Evolutionary conservation across 371 early-diverging fungal genomes (phyloP), one percentile per base, ranked within the genome.

Genomic region (Choanephora cucurbitarum): DNA sequence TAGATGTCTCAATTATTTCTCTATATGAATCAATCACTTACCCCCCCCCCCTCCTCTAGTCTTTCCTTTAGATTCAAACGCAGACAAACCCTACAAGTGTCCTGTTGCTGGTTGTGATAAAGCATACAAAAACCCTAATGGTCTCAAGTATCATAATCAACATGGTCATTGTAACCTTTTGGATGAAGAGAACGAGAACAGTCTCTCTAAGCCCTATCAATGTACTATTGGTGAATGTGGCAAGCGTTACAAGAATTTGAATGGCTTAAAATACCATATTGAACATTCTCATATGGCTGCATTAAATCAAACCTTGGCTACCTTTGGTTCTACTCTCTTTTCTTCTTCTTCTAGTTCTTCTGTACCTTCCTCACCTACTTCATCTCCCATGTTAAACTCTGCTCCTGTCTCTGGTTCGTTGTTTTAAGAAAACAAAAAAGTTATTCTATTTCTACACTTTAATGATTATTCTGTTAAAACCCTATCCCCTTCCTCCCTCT

Each of bases 71-170:
- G 67, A 68, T 52, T 31, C 60, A 9, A 72, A 74, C 41, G 73
- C 72, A 7, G 89, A 88, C 57, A 90, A 89, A 72, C 92, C 91
- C 18, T 87, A 90, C 79, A 86, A 88, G 23, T 97, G 98, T 73
- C 78, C 86, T n/a, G 83, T 95, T 9, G 67, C 72, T 13, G 92
- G 90, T n/a, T 99, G 99, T 70, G 91, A 91, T 56, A 98, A 96
- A 73, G 84, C 91, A 21, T 99, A 99, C 83, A 99, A 98, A 80
- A 99, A 99, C 78, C 87, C 94, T 37, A 98, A 98, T 63, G 99
- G 99, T 19, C 83, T 99, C 43, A 95, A 96, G 72, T 97, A 97
- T 75, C 98, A 97, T 70, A 89, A 91, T 58, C 84, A 86, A 61
- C 94, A 93, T 60, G 91, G 91, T 34, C 98, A 96, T 58, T 78